A percentile compares a stretch with the other conserved stretches of the same genome.
Conservation (phyloP, 345 rosid genomes). For the Arabis alpina region DNA sequence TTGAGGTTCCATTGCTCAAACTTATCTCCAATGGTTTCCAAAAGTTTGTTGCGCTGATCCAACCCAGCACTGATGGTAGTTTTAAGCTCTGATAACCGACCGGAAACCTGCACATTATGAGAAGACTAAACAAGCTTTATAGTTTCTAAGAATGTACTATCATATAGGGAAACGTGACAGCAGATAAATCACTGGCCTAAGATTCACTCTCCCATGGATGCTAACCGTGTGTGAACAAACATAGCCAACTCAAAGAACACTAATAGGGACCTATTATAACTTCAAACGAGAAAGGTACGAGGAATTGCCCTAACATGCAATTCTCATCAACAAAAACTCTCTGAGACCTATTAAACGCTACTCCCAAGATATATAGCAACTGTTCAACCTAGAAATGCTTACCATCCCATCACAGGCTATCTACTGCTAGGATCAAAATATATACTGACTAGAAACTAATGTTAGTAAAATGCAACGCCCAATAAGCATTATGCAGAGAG, state of each 20-base stretch:
- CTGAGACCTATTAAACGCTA: background rate
- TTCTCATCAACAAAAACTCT: constrained; percentile 2
- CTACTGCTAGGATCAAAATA: constrained; percentile 1
- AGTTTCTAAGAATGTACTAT: background rate
- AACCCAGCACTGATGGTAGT: constrained; percentile 72
- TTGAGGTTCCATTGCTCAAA: constrained; percentile 74
- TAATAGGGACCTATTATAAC: background rate
- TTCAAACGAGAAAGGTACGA: constrained; percentile 13
- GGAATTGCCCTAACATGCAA: constrained; percentile 15
- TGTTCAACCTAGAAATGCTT: background rate
- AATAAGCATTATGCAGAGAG: constrained; percentile 21
- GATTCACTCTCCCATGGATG: constrained; percentile 12
- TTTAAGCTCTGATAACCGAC: constrained; percentile 69
- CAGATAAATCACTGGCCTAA: constrained; percentile 19
- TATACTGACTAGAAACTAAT: constrained; percentile 10
- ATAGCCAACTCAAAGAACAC: constrained; percentile 14
- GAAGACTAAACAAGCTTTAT: background rate
- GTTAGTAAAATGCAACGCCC: constrained; percentile 1
- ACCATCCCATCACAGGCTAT: constrained; percentile 19
- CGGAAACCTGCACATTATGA: constrained; percentile 59
- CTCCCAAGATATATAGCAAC: constrained; percentile 13
- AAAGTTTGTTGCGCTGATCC: constrained; percentile 57
- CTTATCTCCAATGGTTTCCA: constrained; percentile 67
- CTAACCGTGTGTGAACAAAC: constrained; percentile 4
- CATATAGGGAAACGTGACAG: constrained; percentile 25